Base-by-base conservation (phyloP, 768 basidiomycete genomes). In the Lentinus tigrinus region DNA sequence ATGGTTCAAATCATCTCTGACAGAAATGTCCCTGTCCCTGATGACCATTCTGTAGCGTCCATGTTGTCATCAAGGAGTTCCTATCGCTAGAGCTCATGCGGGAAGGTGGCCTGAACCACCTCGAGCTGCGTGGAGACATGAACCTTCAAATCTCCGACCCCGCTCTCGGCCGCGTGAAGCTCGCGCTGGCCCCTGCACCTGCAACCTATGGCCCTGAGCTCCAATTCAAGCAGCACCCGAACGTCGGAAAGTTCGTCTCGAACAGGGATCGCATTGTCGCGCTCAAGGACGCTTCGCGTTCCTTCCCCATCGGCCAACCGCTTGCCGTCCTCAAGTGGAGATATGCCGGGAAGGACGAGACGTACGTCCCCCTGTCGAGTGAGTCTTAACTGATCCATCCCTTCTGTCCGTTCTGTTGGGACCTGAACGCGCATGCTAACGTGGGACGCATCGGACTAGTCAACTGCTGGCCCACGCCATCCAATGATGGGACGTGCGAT, bases 211-310 rank as follows among this genome's bases (percentile, higher is more conserved):
- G 81, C 54, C 82, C 81, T 49, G 86, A 82, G 38, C 74, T 98
- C 42, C 94, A 96, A 72, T 97, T 96, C 82, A 98, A 98, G 74
- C 94, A 97, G 65, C 97, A 98, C 67, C 96, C 96, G 7, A 89
- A 97, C 58, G 91, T 98, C 14, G 90, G 86, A 58, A 96, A 94
- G 74, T 93, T 95, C 60, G 77, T 76, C 0, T 84, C 87, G 11
- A 83, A 84, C 58, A 75, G 76, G 72, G 88, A 83, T 3, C 78
- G 90, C 38, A 71, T 87, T 19, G 79, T 98, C 40, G 87, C 87
- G 0, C 77, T 98, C 61, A 97, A 95, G 74, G 95, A 98, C 68
- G 69, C 89, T 2, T 81, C 85, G 39, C 81, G 86, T 63, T 76
- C 84, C 6, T 98, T 98, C 82, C 96, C 94, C 1, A 88, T 98